These are phyloP conservation scores for Solanum neorickii DNA, from an alignment of 257 asterid species.

Conservation along the genomic window DNA sequence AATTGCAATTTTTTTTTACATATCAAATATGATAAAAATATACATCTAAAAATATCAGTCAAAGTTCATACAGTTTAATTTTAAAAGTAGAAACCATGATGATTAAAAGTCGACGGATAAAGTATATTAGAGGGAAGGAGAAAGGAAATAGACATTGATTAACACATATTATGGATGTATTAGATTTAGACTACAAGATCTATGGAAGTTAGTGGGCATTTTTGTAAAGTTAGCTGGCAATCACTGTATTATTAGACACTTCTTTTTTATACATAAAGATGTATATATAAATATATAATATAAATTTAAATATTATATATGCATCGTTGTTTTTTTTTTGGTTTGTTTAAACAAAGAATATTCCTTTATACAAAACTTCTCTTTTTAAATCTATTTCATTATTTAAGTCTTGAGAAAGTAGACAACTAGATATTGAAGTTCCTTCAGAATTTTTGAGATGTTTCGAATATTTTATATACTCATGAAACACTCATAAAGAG, in stretches of 20 bases:
- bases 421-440: background rate
- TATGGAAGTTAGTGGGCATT: constrained; percentile 16
- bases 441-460: accelerated
- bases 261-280: background rate
- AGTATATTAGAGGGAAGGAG: background rate
- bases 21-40: too few species aligned
- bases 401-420: background rate
- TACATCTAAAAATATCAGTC: too few species aligned
- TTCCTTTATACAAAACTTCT: background rate
- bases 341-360: background rate
- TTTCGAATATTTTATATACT: background rate
- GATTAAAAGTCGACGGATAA: too few species aligned
- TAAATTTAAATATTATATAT: background rate
- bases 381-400: background rate
- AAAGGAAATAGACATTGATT: background rate
- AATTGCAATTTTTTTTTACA: too few species aligned
- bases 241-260: constrained; percentile 9
- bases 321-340: background rate
- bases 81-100: too few species aligned
- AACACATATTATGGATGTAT: background rate
- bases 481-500: too few species aligned
- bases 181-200: background rate
- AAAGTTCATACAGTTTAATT: too few species aligned
- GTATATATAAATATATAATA: background rate
- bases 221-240: constrained; percentile 39